These are phyloP conservation scores for Cantharellus cinnabarinus DNA, from an alignment of 768 basidiomycete genomes.

Conservation along the genomic window DNA sequence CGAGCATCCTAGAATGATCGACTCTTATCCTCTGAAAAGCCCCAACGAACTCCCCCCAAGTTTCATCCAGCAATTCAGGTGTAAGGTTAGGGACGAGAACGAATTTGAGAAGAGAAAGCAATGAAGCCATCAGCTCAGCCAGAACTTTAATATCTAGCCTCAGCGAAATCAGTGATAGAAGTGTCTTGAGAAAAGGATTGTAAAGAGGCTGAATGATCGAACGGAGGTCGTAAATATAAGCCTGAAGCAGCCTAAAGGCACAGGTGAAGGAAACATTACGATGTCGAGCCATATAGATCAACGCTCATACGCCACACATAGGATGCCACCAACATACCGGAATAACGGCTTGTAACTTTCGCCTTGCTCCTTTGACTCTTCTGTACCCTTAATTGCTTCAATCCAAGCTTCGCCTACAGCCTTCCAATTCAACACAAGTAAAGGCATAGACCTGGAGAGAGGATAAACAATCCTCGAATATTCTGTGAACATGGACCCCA, in stretches of 20 bases:
- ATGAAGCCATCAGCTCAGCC: constrained; percentile 42
- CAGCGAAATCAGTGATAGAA: constrained; percentile 36
- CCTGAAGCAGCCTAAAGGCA: constrained; percentile 44
- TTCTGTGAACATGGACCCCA: constrained; percentile 49
- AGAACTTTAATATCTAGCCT: constrained; percentile 40
- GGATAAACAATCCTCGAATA: constrained; percentile 42
- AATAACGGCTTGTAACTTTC: constrained; percentile 54
- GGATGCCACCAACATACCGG: constrained; percentile 30
- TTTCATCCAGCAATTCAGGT: constrained; percentile 11
- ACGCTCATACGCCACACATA: no score
- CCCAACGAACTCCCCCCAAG: constrained; percentile 35
- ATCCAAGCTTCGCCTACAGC: constrained; percentile 49
- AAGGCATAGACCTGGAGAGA: constrained; percentile 54
- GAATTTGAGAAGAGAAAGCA: constrained; percentile 50
- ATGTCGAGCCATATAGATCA: not conserved
- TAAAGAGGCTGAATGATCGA: constrained; percentile 50
- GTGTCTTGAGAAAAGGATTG: constrained; percentile 28
- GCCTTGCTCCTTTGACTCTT: constrained; percentile 50
- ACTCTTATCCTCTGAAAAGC: constrained; percentile 38
- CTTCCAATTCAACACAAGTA: constrained; percentile 62
- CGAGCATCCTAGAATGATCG: constrained; percentile 55
- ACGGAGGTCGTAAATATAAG: constrained; percentile 62
- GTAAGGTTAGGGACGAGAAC: constrained; percentile 33
- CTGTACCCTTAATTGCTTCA: constrained; percentile 31
- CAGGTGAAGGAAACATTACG: not conserved